phyloP scores from a whole-genome alignment of 75 land plant genomes.

The Selaginella tamariscina region DNA sequence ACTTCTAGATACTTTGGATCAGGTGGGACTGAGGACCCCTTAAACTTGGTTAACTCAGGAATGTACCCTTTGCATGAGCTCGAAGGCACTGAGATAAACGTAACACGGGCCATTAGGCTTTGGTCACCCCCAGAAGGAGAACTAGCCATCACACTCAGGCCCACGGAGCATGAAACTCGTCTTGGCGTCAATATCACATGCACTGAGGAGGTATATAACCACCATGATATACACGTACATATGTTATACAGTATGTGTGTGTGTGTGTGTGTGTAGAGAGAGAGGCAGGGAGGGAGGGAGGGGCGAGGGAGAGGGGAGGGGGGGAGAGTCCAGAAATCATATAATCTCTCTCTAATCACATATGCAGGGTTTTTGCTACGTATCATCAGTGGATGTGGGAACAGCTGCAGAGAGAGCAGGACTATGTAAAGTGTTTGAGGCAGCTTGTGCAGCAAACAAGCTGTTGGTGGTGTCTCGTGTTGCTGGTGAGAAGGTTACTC shows the following conservation, averaged over 20 bases:
- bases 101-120: constrained; percentile 36
- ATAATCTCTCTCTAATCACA: constrained; percentile 12
- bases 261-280: constrained; percentile 21
- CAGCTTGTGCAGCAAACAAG: constrained; percentile 37
- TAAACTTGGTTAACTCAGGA: constrained; percentile 14
- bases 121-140: constrained; percentile 49
- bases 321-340: constrained; percentile 34
- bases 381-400: constrained; percentile 47
- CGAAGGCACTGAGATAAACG: constrained; percentile 17
- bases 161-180: constrained; percentile 26
- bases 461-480: constrained; percentile 58
- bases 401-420: constrained; percentile 61
- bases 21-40: not conserved
- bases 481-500: constrained; percentile 65
- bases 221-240: not conserved
- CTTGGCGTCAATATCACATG: constrained; percentile 48
- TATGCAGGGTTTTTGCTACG: constrained; percentile 69
- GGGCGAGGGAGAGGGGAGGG: constrained; percentile 20
- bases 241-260: not conserved
- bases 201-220: constrained; percentile 37
- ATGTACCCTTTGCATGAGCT: constrained; percentile 2
- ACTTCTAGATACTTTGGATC: constrained; percentile 13
- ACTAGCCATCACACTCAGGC: constrained; percentile 29
- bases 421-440: constrained; percentile 36
- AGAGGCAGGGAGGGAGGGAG: constrained; percentile 26